Conservation (phyloP, 257 asterid genomes). For the Nemophila menziesii region DNA sequence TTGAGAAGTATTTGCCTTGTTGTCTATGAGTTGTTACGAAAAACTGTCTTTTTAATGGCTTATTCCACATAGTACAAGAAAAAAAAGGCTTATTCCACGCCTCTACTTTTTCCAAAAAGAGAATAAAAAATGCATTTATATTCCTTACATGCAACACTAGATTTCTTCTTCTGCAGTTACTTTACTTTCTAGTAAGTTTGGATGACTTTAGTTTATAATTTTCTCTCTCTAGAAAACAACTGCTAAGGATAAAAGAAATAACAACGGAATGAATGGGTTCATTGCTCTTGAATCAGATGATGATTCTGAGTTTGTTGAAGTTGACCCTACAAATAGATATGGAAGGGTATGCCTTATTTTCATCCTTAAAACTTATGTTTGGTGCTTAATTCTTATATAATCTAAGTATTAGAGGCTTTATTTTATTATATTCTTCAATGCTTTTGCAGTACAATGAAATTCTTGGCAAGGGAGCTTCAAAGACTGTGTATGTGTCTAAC, state of each 20-base stretch:
- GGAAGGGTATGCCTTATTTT: conserved; percentile 53
- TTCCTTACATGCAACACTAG: conserved; percentile 13
- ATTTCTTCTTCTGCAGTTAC: conserved; percentile 7
- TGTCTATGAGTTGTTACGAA: conserved; percentile 24
- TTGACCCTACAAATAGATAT: conserved; percentile 95
- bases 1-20: conserved; percentile 21
- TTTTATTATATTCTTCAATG: conserved; percentile 5
- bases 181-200: conserved; percentile 7
- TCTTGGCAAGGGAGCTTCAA: conserved; percentile 95
- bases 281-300: conserved; percentile 45
- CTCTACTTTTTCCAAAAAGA: conserved; percentile 15
- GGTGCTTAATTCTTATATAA: neutral
- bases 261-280: conserved; percentile 48
- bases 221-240: conserved; percentile 10
- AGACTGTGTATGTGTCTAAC: conserved; percentile 59
- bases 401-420: neutral
- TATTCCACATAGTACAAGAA: too few relatives aligned
- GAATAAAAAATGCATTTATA: conserved; percentile 9
- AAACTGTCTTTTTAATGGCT: conserved; percentile 29
- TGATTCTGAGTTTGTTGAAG: conserved; percentile 70
- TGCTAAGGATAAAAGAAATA: conserved; percentile 5
- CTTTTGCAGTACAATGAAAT: conserved; percentile 71
- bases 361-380: neutral
- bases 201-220: conserved; percentile 5
- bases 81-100: too few relatives aligned